phyloP scores from a whole-genome alignment of 1,284 basidiomycete species.

The Wallemia ichthyophaga region DNA sequence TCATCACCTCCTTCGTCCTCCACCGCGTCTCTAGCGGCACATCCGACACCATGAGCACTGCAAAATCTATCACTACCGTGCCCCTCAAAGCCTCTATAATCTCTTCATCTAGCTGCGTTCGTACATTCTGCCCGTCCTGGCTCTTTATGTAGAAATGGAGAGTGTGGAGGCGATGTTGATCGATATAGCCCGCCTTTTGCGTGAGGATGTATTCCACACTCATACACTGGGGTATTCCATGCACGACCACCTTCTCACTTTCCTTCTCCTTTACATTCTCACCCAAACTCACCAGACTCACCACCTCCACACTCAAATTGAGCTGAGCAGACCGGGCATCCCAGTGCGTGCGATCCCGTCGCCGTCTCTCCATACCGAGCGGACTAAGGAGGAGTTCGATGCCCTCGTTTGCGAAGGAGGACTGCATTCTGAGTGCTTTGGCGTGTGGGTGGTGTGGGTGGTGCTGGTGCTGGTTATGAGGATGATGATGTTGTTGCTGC shows the following conservation, averaged over 20 bases:
- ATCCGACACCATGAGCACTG: background rate
- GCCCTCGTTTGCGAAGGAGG: background rate
- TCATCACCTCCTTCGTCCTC: background rate
- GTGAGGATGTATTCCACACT: background rate
- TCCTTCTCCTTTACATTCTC: too few species aligned
- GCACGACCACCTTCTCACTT: background rate
- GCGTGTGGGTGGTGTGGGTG: too few species aligned
- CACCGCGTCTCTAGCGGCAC: background rate
- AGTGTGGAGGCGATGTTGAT: background rate
- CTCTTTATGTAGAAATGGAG: background rate
- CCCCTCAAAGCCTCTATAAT: background rate
- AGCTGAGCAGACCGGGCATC: background rate
- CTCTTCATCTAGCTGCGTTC: background rate
- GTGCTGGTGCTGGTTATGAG: too few species aligned
- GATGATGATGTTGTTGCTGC: too few species aligned
- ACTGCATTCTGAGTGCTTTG: too few species aligned
- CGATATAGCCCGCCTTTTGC: background rate
- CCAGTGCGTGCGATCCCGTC: background rate
- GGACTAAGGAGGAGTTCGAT: background rate
- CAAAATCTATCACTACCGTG: background rate
- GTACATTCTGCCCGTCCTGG: background rate
- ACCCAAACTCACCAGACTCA: too few species aligned
- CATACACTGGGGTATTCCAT: background rate
- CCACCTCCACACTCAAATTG: background rate
- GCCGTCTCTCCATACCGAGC: background rate